Conservation (phyloP, 2,329 filamentous ascomycete species). For the Fusarium mexicanum region DNA sequence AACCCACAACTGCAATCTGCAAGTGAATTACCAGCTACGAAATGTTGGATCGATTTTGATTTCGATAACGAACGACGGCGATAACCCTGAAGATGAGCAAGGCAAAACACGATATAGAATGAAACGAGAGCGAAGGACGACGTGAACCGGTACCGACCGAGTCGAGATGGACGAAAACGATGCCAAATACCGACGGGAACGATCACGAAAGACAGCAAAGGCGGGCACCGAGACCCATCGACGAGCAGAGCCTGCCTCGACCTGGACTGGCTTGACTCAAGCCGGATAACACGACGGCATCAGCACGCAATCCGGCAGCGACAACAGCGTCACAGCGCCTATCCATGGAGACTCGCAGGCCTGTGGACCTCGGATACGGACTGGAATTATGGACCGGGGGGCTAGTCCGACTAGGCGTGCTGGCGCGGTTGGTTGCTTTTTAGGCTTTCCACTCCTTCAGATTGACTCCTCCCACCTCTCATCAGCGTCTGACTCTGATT, state of each 20-base stretch:
- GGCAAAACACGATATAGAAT: neutral
- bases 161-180: constrained; percentile 34
- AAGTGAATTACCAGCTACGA: constrained; percentile 7
- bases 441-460: constrained; percentile 25
- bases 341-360: constrained; percentile 29
- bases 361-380: constrained; percentile 36
- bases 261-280: constrained; percentile 37
- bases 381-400: constrained; percentile 42
- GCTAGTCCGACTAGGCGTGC: constrained; percentile 28
- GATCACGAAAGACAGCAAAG: constrained; percentile 30
- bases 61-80: neutral
- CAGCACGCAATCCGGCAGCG: constrained; percentile 42
- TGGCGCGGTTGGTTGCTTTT: constrained; percentile 41
- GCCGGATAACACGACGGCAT: constrained; percentile 28
- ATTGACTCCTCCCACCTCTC: constrained; percentile 23
- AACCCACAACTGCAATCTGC: constrained; percentile 34
- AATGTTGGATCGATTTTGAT: neutral
- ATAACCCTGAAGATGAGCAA: neutral
- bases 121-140: neutral
- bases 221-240: constrained; percentile 32
- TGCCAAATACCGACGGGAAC: constrained; percentile 23
- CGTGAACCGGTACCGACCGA: constrained; percentile 19
- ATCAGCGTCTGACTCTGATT: constrained; percentile 20
- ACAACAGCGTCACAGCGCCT: constrained; percentile 40
- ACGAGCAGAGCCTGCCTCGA: constrained; percentile 30